These are phyloP conservation scores for Lenwebbia sp. DNA, from an alignment of 345 rosid species.

Conservation along the genomic window DNA sequence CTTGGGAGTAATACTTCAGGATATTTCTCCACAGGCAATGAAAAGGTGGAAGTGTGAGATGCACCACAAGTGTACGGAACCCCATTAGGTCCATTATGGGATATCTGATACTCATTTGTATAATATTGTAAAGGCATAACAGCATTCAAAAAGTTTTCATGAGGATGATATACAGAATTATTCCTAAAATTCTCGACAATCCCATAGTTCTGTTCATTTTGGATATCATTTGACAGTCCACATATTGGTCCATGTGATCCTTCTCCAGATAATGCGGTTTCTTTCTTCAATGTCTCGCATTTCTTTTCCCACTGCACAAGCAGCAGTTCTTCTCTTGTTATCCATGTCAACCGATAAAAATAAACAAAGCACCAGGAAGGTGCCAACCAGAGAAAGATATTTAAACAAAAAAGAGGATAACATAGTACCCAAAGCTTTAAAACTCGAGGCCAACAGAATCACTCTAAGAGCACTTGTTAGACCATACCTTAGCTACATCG, in stretches of 20 bases:
- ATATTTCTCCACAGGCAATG: background rate
- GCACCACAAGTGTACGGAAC: constrained; percentile 22
- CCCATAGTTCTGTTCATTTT: constrained; percentile 31
- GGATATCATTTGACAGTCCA: constrained; percentile 70
- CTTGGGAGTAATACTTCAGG: background rate
- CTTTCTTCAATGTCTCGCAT: constrained; percentile 40
- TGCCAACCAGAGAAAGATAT: background rate
- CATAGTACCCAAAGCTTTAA: background rate
- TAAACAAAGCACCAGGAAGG: background rate
- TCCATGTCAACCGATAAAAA: background rate
- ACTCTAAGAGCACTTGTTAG: background rate
- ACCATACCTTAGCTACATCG: constrained; percentile 51
- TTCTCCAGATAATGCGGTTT: constrained; percentile 19
- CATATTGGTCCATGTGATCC: constrained; percentile 17
- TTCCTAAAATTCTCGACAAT: constrained; percentile 37
- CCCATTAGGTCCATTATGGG: constrained; percentile 24
- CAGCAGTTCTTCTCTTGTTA: background rate
- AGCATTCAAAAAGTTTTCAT: constrained; percentile 28
- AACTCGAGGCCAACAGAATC: background rate
- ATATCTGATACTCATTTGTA: constrained; percentile 89
- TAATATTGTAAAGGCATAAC: constrained; percentile 86
- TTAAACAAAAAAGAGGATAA: background rate
- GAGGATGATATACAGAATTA: constrained; percentile 24
- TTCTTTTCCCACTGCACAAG: constrained; percentile 59
- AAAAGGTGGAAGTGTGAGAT: constrained; percentile 13